A percentile compares a stretch with the other conserved stretches of the same genome.
Evolutionary conservation across 306 rosid genomes (phyloP).

Genomic region (Senna siamea): DNA sequence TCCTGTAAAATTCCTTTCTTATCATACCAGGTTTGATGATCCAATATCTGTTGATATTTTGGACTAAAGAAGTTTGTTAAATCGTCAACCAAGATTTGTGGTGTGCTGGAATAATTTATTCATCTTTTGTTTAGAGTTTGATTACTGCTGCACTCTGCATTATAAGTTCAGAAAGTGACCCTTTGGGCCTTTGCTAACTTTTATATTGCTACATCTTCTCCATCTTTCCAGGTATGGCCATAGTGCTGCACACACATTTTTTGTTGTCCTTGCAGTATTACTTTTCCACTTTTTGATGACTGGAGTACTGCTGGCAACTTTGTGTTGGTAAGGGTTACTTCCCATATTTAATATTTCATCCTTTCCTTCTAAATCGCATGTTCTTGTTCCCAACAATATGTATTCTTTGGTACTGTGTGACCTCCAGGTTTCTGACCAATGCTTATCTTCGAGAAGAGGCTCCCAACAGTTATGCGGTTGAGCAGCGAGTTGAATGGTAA

Average conservation of each 20-base stretch:
- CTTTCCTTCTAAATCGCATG: constrained; percentile 15
- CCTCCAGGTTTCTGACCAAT: constrained; percentile 81
- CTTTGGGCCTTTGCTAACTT: constrained; percentile 26
- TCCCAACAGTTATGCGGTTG: constrained; percentile 94
- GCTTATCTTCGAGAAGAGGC: constrained; percentile 94
- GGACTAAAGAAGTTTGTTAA: no score
- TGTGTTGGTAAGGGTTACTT: constrained; percentile 75
- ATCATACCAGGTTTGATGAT: no score
- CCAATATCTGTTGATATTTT: no score
- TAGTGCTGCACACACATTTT: constrained; percentile 81
- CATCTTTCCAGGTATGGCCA: constrained; percentile 82
- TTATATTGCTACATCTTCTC: constrained; percentile 20
- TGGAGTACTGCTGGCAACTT: constrained; percentile 79
- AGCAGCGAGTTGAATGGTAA: constrained; percentile 98
- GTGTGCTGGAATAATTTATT: no score
- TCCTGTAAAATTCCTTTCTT: no score
- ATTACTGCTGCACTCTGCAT: background rate
- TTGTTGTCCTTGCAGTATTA: constrained; percentile 84
- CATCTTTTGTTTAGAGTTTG: no score
- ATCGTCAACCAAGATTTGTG: no score
- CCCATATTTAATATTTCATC: constrained; percentile 16
- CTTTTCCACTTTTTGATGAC: constrained; percentile 77
- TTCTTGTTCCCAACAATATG: constrained; percentile 18
- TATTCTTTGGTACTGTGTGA: constrained; percentile 24
- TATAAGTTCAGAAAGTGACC: constrained; percentile 7